A percentile compares a stretch with the other conserved stretches of the same genome.
These are phyloP conservation scores for Phaeosphaeria sp. DNA, from an alignment of 2,329 filamentous ascomycete genomes.

Conservation along the genomic window DNA sequence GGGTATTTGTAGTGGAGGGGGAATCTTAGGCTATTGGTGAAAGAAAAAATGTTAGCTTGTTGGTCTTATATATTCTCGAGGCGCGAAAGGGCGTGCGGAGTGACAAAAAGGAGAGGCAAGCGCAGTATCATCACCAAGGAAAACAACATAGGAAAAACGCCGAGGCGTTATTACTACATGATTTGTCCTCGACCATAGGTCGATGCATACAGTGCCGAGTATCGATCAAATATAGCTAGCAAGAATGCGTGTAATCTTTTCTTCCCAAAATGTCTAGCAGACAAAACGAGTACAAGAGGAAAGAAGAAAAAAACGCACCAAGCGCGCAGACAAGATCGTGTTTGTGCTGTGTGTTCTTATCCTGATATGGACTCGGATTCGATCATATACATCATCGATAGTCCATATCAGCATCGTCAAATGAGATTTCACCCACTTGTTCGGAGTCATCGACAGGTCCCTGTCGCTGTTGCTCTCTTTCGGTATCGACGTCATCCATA, in stretches of 20 bases:
- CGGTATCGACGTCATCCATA: constrained; percentile 82
- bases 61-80: constrained; percentile 47
- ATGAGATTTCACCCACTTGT: constrained; percentile 71
- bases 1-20: constrained; percentile 75
- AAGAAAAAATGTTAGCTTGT: constrained; percentile 30
- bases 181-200: constrained; percentile 21
- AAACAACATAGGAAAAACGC: constrained; percentile 13
- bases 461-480: constrained; percentile 57
- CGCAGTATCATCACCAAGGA: constrained; percentile 4
- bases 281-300: constrained; percentile 14
- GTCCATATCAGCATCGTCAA: constrained; percentile 68
- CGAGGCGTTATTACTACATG: constrained; percentile 40
- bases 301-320: constrained; percentile 47
- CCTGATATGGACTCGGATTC: constrained; percentile 18
- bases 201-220: constrained; percentile 24
- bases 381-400: constrained; percentile 55
- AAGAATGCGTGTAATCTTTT: constrained; percentile 5
- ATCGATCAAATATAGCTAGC: constrained; percentile 1
- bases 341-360: constrained; percentile 28
- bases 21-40: constrained; percentile 22
- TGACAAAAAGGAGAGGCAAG: neutral
- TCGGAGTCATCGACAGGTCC: constrained; percentile 62
- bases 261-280: constrained; percentile 1
- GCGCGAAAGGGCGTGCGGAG: constrained; percentile 5
- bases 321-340: constrained; percentile 42